phyloP scores from a whole-genome alignment of 116 monocot genomes.

The Phalaenopsis hybrid region DNA sequence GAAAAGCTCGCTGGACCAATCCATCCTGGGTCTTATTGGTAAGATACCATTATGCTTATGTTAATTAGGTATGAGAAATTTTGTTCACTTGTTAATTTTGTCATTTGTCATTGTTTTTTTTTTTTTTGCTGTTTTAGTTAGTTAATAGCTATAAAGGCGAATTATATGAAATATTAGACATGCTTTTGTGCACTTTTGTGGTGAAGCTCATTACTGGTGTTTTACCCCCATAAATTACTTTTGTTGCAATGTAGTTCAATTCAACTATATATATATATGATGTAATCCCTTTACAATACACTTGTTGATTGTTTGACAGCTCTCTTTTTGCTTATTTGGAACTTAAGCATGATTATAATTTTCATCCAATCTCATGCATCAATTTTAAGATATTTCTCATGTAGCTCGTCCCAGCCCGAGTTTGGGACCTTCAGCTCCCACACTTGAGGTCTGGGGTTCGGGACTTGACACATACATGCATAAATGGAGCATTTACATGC shows the following conservation, averaged over 20 bases:
- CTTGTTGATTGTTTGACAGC: neutral
- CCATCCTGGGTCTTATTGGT: constrained; percentile 83
- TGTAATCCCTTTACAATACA: neutral
- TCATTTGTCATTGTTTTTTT: neutral
- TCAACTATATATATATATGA: neutral
- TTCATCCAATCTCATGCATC: neutral
- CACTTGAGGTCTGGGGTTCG: too few species aligned
- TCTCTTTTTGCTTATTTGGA: neutral
- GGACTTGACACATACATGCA: too few species aligned
- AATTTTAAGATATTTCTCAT: neutral
- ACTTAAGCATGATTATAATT: neutral
- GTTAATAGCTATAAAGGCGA: neutral
- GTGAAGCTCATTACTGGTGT: too few species aligned
- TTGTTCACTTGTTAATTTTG: neutral
- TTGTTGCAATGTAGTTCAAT: too few species aligned
- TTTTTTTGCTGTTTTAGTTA: neutral
- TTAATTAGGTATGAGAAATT: neutral
- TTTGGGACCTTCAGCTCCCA: too few species aligned
- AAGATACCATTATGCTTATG: constrained; percentile 7
- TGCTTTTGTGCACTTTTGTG: too few species aligned
- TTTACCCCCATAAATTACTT: too few species aligned
- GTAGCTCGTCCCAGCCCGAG: too few species aligned
- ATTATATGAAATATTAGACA: neutral
- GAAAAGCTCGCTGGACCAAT: constrained; percentile 78
- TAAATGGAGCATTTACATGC: too few species aligned